Percentiles rank a stretch among this genome's conserved stretches.
Conservation (phyloP, 805 yeast genomes). For the Saccharomyces jurei region DNA sequence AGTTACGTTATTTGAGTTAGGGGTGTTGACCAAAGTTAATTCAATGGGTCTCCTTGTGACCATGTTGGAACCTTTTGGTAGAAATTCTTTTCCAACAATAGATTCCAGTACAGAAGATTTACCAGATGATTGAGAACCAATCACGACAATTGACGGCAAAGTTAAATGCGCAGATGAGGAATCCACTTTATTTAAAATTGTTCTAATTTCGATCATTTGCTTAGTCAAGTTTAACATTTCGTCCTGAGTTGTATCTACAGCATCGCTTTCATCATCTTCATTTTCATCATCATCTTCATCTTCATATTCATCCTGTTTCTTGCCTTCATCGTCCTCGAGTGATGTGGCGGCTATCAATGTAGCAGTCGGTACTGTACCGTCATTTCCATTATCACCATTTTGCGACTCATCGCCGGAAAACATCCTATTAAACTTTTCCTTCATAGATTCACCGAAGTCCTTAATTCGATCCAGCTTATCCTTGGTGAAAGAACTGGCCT, state of each 20-base stretch:
- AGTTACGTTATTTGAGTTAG: slow-evolving; percentile 68
- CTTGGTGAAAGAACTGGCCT: slow-evolving; percentile 63
- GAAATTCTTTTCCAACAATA: slow-evolving; percentile 94
- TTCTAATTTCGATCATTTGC: slow-evolving; percentile 94
- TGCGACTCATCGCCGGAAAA: slow-evolving; percentile 41
- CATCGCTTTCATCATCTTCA: slow-evolving; percentile 46
- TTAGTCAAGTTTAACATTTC: slow-evolving; percentile 85
- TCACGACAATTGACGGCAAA: slow-evolving; percentile 89
- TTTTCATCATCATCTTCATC: slow-evolving; percentile 34
- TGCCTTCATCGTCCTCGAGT: slow-evolving; percentile 39
- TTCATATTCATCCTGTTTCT: slow-evolving; percentile 35
- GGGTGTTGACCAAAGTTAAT: slow-evolving; percentile 81
- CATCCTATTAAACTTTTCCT: slow-evolving; percentile 33
- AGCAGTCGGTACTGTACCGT: slow-evolving; percentile 17
- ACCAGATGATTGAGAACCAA: slow-evolving; percentile 96
- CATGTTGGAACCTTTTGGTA: slow-evolving; percentile 97
- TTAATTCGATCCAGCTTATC: slow-evolving; percentile 56
- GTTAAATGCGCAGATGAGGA: slow-evolving; percentile 64
- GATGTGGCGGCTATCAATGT: slow-evolving; percentile 24
- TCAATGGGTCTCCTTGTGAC: slow-evolving; percentile 97
- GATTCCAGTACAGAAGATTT: slow-evolving; percentile 93
- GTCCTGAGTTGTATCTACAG: slow-evolving; percentile 53
- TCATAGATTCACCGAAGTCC: slow-evolving; percentile 51
- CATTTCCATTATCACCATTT: slow-evolving; percentile 50
- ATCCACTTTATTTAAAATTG: slow-evolving; percentile 67